A percentile compares a stretch with the other conserved stretches of the same genome.
Evolutionary conservation across 352 stramenopile species (phyloP).

Genomic region (Globisporangium acanthophoron): DNA sequence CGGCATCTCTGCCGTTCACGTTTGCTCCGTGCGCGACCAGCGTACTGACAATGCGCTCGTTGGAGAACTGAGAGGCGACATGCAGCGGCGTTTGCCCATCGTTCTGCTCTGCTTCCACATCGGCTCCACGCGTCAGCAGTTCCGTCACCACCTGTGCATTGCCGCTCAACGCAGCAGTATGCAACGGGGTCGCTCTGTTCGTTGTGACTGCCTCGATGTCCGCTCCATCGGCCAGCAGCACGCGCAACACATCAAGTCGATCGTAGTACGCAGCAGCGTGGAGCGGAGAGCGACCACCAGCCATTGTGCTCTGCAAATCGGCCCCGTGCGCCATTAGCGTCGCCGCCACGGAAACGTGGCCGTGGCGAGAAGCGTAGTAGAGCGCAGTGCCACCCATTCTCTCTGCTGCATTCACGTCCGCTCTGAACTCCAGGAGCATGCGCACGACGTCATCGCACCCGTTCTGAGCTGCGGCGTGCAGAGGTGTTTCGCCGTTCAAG

Average conservation of each 20-base stretch:
- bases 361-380: neutral
- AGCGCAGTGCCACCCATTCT: neutral
- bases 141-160: neutral
- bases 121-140: neutral
- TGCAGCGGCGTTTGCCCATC: neutral
- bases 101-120: neutral
- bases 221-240: neutral
- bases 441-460: neutral
- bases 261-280: neutral
- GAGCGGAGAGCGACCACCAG: neutral
- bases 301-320: neutral
- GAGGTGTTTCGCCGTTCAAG: neutral
- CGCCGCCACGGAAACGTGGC: neutral
- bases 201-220: neutral
- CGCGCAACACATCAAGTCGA: neutral
- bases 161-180: neutral
- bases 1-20: neutral
- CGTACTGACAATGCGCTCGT: neutral
- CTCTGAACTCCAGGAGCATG: neutral
- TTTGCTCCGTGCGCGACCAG: neutral
- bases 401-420: neutral
- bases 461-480: neutral
- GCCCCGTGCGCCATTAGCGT: neutral
- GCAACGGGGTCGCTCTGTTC: neutral
- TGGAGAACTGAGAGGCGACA: neutral